Evolutionary conservation across 805 yeast genomes (phyloP).

Genomic region (Ogataea corticis): DNA sequence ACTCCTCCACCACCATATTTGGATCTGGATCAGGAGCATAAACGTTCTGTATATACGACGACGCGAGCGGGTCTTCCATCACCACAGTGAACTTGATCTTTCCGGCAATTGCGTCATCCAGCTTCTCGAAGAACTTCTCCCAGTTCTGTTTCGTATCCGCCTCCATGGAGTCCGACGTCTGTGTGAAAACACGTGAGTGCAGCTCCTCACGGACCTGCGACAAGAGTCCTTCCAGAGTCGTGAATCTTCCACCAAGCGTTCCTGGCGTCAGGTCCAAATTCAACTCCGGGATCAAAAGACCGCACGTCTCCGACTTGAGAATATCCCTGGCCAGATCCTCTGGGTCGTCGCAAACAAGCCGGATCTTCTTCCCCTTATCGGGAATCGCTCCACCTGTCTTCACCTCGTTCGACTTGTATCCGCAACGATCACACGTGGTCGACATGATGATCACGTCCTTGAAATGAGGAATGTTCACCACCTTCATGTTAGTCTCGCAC

Average conservation of each 20-base stretch:
- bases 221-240: constrained; percentile 92
- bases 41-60: constrained; percentile 95
- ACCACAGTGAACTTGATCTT: constrained; percentile 76
- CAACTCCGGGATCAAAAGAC: constrained; percentile 81
- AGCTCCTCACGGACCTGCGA: constrained; percentile 89
- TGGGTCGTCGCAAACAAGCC: constrained; percentile 76
- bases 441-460: constrained; percentile 97
- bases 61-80: constrained; percentile 94
- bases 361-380: constrained; percentile 71
- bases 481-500: constrained; percentile 94
- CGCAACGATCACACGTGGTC: constrained; percentile 89
- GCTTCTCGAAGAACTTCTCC: constrained; percentile 70
- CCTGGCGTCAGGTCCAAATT: constrained; percentile 91
- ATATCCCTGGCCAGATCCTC: constrained; percentile 95
- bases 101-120: constrained; percentile 81
- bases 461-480: constrained; percentile 95
- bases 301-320: constrained; percentile 91
- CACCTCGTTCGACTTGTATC: constrained; percentile 95
- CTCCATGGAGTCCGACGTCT: constrained; percentile 91
- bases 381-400: constrained; percentile 98
- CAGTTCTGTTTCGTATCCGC: constrained; percentile 75
- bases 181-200: constrained; percentile 77
- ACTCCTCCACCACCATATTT: constrained; percentile 88
- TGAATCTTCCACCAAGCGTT: constrained; percentile 96
- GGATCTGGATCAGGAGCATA: constrained; percentile 99